Base-by-base conservation (phyloP, 1,284 basidiomycete genomes). In the Fistulinella cinereoalba region DNA sequence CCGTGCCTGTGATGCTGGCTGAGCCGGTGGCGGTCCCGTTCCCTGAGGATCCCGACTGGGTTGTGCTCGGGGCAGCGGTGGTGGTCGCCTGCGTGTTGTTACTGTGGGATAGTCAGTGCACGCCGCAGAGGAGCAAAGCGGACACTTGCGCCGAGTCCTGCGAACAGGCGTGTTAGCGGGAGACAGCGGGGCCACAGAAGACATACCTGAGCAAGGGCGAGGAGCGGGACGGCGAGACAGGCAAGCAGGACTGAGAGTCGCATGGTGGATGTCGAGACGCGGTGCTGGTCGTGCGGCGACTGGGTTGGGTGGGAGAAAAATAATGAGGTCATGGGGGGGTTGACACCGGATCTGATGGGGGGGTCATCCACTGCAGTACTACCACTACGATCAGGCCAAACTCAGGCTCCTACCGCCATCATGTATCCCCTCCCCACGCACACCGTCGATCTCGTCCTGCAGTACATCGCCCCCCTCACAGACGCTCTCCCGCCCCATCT, bases 401-500 rank as follows among this genome's bases (percentile, higher is more conserved):
- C 9, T 9, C 5, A 22, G 28, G 16, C 33, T 18, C 18, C 3
- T 16, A 9, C 11, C 1, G 43, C 37, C 38, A 37, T 16, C 43
- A 61, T 57, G 60, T 25, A 43, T 22, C 37, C 50, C 11, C 44
- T 60, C 36, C 44, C 48, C 11, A 6, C 44, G 2, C 49, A 56
- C 44, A 60, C 70, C 10, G 60, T 81, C 45, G 61, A 73, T 43
- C 61, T 77, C 50, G 57, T 81, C 34, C 75, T 88, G 21, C 72
- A 77, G 55, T 79, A 82, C 62, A 79, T 86, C 46, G 66, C 69
- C n/a, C 77, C 79, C 9, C 71, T 80, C 48, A 59, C 64, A 21
- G 66, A 69, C 9, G 70, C 74, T 0, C 62, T 88, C 28, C 85
- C 85, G 1, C 66, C 72, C 0, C 75, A 83, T 59, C 72, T 88